Percentiles rank a stretch among this genome's conserved stretches.
phyloP scores from a whole-genome alignment of 345 rosid species.

The Moricandia arvensis region DNA sequence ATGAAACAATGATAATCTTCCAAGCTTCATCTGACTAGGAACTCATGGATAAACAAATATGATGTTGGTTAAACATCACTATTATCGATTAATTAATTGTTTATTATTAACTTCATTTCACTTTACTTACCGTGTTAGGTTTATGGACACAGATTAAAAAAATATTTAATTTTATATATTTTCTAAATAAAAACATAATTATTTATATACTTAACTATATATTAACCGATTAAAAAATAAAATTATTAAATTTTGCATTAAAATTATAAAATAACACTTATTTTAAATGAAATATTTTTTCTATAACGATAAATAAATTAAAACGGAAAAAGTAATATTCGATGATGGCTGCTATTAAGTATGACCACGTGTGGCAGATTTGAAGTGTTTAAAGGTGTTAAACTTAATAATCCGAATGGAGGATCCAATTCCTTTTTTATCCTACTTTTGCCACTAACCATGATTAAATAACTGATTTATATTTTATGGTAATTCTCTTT shows the following conservation, averaged over 20 bases:
- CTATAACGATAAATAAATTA: too few species aligned
- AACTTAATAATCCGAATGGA: constrained; percentile 24
- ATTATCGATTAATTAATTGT: constrained; percentile 10
- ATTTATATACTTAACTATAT: too few species aligned
- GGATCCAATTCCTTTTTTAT: constrained; percentile 14
- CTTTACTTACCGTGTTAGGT: too few species aligned
- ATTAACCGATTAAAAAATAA: too few species aligned
- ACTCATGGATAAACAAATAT: neutral
- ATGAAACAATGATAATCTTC: constrained; percentile 4
- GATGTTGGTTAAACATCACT: constrained; percentile 12
- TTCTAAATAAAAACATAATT: too few species aligned
- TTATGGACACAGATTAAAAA: too few species aligned
- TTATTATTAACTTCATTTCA: too few species aligned
- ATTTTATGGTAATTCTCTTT: neutral
- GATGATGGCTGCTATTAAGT: constrained; percentile 24
- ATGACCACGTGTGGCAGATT: constrained; percentile 40
- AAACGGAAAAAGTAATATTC: too few species aligned
- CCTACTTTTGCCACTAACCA: neutral
- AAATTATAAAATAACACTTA: too few species aligned
- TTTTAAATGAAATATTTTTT: too few species aligned
- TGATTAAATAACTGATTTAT: neutral
- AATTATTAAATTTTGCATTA: too few species aligned
- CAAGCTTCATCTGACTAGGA: neutral
- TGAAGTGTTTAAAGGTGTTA: constrained; percentile 17
- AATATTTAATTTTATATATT: too few species aligned